Evolutionary conservation across 1,139 yeast species (phyloP).

Genomic region (Suhomyces yuchorum): DNA sequence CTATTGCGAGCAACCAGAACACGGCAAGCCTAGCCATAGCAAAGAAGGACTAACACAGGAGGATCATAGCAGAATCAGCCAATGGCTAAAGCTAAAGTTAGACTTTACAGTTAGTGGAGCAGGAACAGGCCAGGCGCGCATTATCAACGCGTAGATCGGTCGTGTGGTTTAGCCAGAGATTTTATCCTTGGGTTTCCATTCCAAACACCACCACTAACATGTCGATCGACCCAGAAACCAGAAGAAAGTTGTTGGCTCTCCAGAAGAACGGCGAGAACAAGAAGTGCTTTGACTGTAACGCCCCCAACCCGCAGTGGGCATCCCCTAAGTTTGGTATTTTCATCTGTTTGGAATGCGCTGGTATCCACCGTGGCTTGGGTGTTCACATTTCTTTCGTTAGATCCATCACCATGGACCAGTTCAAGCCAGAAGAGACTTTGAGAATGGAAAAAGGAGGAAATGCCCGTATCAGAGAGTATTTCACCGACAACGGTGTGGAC

Average conservation of each 20-base stretch:
- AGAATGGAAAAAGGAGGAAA: conserved; percentile 97
- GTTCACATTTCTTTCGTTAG: conserved; percentile 97
- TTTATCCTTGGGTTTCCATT: conserved; percentile 1
- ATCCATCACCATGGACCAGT: conserved; percentile 96
- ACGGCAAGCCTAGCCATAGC: background rate
- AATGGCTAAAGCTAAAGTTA: background rate
- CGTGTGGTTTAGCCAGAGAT: background rate
- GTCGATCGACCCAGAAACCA: conserved; percentile 90
- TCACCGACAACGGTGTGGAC: conserved; percentile 74
- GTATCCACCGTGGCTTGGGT: conserved; percentile 93
- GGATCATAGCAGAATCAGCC: background rate
- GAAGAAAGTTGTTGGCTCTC: conserved; percentile 75
- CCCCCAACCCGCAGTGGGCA: conserved; percentile 99
- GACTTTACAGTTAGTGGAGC: too few relatives aligned
- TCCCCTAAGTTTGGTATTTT: conserved; percentile 96
- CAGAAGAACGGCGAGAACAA: conserved; percentile 85
- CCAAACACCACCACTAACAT: conserved; percentile 19
- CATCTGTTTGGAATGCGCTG: conserved; percentile 97
- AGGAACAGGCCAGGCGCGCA: too few relatives aligned
- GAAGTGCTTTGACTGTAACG: conserved; percentile 90
- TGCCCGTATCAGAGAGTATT: conserved; percentile 68
- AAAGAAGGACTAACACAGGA: too few relatives aligned
- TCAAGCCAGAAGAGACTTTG: conserved; percentile 85
- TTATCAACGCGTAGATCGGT: background rate
- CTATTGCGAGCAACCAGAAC: too few relatives aligned